Percentiles rank a stretch among this genome's conserved stretches.
phyloP scores from a whole-genome alignment of 805 yeast genomes.

The Lachancea kluyveri region DNA sequence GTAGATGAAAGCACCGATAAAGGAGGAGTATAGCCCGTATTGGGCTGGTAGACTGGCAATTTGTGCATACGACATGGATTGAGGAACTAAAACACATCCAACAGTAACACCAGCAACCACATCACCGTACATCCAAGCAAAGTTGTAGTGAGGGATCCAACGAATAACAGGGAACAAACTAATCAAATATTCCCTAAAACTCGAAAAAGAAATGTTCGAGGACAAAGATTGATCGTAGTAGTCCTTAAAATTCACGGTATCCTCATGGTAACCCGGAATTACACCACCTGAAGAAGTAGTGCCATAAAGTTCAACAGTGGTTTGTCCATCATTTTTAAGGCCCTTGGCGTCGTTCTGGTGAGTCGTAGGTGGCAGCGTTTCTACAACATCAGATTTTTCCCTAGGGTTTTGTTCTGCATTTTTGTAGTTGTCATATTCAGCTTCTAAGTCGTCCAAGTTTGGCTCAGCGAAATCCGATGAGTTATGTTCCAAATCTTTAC shows the following conservation, averaged over 20 bases:
- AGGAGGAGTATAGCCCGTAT: slow-evolving; percentile 86
- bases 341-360: background rate
- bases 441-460: slow-evolving; percentile 23
- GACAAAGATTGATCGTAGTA: slow-evolving; percentile 14
- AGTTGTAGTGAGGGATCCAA: slow-evolving; percentile 86
- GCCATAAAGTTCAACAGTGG: slow-evolving; percentile 8
- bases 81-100: slow-evolving; percentile 90
- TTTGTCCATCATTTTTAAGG: slow-evolving; percentile 2
- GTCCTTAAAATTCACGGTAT: slow-evolving; percentile 15
- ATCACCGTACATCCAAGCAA: slow-evolving; percentile 74
- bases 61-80: slow-evolving; percentile 91
- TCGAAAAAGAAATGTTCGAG: no score
- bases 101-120: slow-evolving; percentile 90
- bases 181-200: slow-evolving; percentile 43
- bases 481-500: no score
- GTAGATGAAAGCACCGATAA: slow-evolving; percentile 83
- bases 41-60: slow-evolving; percentile 76
- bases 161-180: slow-evolving; percentile 71
- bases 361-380: slow-evolving; percentile 1
- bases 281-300: slow-evolving; percentile 1
- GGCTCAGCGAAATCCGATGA: no score
- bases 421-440: slow-evolving; percentile 25
- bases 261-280: slow-evolving; percentile 18
- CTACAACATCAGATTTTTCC: background rate
- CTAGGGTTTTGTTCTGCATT: slow-evolving; percentile 8